Evolutionary conservation across 2,329 filamentous ascomycete species (phyloP).

Genomic region (Grosmannia huntii): DNA sequence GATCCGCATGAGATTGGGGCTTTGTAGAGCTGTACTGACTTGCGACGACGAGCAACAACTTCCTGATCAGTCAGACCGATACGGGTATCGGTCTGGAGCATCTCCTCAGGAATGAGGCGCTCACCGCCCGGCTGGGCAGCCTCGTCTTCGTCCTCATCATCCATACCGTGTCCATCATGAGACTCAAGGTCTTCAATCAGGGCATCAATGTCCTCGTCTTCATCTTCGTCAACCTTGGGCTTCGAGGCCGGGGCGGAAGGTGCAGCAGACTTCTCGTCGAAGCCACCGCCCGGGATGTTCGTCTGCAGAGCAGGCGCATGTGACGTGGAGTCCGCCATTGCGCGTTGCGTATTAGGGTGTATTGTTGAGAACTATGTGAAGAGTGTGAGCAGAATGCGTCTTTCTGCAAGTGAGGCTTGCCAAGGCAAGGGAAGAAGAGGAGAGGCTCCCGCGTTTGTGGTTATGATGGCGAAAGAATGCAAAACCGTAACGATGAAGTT

Average conservation of each 20-base stretch:
- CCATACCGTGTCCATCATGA: constrained; percentile 55
- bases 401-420: constrained; percentile 9
- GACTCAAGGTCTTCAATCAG: constrained; percentile 82
- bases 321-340: constrained; percentile 43
- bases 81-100: constrained; percentile 64
- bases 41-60: constrained; percentile 50
- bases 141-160: constrained; percentile 48
- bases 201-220: constrained; percentile 74
- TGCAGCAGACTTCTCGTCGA: constrained; percentile 44
- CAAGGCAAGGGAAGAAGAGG: constrained; percentile 3
- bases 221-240: constrained; percentile 42
- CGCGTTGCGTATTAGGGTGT: constrained; percentile 1
- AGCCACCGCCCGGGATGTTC: constrained; percentile 50
- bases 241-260: constrained; percentile 20
- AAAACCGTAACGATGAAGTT: neutral
- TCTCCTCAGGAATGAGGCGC: constrained; percentile 48
- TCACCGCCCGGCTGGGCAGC: constrained; percentile 34
- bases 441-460: neutral
- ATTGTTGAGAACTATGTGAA: neutral
- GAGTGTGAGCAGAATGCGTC: constrained; percentile 5
- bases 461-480: constrained; percentile 1
- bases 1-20: neutral
- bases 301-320: constrained; percentile 46
- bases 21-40: constrained; percentile 25
- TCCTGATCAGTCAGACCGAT: constrained; percentile 58